Evolutionary conservation across 192 early-diverging fungal species (phyloP), one percentile per base, ranked within the genome.

Genomic region (Backusella tarrabulga): DNA sequence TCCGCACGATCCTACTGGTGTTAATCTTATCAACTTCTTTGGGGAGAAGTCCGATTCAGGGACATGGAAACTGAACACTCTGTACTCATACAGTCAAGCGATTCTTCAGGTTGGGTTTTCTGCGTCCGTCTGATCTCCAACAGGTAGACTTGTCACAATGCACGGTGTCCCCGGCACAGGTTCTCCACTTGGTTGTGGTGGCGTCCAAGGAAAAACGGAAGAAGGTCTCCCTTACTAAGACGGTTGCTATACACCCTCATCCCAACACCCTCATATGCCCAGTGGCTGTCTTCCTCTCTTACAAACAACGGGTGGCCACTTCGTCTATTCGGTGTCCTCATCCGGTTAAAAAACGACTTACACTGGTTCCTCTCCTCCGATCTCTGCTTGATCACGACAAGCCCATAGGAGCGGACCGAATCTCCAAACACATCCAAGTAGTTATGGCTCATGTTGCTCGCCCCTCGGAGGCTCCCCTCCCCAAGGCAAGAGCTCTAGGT

Each of bases 81-180:
- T 44, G 12, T 44, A 44, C 4, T 44, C 42, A 0, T 44, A 44
- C 12, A 44, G 14, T 4, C 42, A 44, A 17, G 14, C 42, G 0
- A 44, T 44, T 1, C 15, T 44, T 0, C 42, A 44, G 15, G 42
- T 44, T 0, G 42, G 11, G 54, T 1, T 74, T 74, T 21, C 23
- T 74, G 0, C 36, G 35, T 0, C 73, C 56, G 0, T 9, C 73
- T 0, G 54, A 74, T 36, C 0, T 74, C 0, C 34, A 54, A 21
- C 73, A 32, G 0, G 19, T 74, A 0, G 73, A 74, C 11, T 19
- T 54, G 0, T 0, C n/a, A 0, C 7, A 19, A 7, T 63, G 56
- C 11, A 38, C 73, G 7, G 11, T 26, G 0, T 11, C 17, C 0
- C 0, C 4, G 0, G 3, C 34, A 0, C 3, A 34, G 0, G 0